These are phyloP conservation scores for Metarhizium album DNA, from an alignment of 2,329 filamentous ascomycete genomes.

Conservation along the genomic window DNA sequence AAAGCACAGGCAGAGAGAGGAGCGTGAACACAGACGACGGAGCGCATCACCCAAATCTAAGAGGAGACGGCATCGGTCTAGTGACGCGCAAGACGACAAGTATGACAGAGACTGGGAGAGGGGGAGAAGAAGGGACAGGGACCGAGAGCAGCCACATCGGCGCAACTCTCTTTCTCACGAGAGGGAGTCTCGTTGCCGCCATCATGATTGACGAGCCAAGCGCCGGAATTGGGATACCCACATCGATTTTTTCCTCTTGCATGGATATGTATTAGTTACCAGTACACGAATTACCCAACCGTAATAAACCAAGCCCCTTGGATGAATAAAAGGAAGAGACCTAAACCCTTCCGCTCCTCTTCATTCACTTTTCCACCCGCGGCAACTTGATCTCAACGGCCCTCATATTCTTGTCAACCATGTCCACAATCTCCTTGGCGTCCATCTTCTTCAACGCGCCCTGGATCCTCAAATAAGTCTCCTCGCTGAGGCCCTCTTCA, in stretches of 20 bases:
- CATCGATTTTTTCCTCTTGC: not conserved
- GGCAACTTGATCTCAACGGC: conserved; percentile 41
- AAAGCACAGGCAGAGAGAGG: conserved; percentile 19
- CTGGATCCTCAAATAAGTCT: conserved; percentile 46
- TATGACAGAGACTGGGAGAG: conserved; percentile 8
- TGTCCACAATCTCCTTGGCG: conserved; percentile 41
- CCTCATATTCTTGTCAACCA: conserved; percentile 38
- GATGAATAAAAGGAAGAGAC: not conserved
- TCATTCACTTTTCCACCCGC: conserved; percentile 27
- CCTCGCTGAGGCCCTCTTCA: conserved; percentile 46
- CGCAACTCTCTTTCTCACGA: conserved; percentile 11
- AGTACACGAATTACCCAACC: not conserved
- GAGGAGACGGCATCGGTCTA: conserved; percentile 7
- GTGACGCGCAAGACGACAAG: conserved; percentile 8
- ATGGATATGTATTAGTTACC: not conserved
- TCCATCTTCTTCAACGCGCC: conserved; percentile 34
- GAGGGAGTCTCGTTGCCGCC: conserved; percentile 4
- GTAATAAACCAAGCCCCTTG: not conserved
- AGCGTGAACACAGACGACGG: conserved; percentile 9
- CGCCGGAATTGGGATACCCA: conserved; percentile 8
- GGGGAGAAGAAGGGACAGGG: conserved; percentile 7
- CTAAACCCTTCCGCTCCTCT: not conserved
- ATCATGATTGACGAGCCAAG: not conserved
- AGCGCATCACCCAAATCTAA: conserved; percentile 8
- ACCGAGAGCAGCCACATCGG: conserved; percentile 8